These are phyloP conservation scores for Chimonanthus salicifolius DNA, from an alignment of 164 flowering plant species.

Conservation along the genomic window DNA sequence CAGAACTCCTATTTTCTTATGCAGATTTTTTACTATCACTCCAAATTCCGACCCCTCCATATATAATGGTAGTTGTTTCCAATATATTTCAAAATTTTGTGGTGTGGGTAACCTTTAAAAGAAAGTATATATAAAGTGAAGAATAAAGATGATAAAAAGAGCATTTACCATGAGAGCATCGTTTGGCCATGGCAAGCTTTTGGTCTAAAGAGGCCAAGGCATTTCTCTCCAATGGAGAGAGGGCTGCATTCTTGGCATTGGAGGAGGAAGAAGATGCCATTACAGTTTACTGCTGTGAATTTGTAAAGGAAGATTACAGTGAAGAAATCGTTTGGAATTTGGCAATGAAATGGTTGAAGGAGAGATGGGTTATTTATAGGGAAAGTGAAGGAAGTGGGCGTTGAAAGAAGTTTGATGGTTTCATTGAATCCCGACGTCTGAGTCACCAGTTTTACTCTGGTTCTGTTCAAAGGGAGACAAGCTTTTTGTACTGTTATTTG, in stretches of 20 bases:
- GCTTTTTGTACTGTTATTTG: neutral
- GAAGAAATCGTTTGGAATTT: neutral
- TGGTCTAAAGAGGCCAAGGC: conserved; percentile 52
- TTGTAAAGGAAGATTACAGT: too few species aligned
- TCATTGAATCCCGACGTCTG: neutral
- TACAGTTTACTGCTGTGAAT: neutral
- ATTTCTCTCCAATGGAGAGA: conserved; percentile 37
- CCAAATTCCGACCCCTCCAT: too few species aligned
- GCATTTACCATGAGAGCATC: conserved; percentile 60
- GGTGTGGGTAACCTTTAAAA: too few species aligned
- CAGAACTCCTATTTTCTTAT: too few species aligned
- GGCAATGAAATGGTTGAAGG: neutral
- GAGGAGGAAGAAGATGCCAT: conserved; percentile 6
- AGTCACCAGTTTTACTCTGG: conserved; percentile 2
- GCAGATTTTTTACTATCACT: too few species aligned
- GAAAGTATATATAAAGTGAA: neutral
- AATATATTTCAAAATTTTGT: too few species aligned
- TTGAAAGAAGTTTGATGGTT: conserved; percentile 4
- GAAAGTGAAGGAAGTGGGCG: neutral
- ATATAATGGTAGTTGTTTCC: too few species aligned
- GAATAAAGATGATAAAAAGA: neutral
- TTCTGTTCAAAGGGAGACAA: neutral
- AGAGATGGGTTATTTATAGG: neutral
- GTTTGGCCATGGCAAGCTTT: conserved; percentile 73
- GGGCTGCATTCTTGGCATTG: conserved; percentile 7